Percentiles rank a stretch among this genome's conserved stretches.
phyloP scores from a whole-genome alignment of 306 rosid genomes.

The Nissolia schottii region DNA sequence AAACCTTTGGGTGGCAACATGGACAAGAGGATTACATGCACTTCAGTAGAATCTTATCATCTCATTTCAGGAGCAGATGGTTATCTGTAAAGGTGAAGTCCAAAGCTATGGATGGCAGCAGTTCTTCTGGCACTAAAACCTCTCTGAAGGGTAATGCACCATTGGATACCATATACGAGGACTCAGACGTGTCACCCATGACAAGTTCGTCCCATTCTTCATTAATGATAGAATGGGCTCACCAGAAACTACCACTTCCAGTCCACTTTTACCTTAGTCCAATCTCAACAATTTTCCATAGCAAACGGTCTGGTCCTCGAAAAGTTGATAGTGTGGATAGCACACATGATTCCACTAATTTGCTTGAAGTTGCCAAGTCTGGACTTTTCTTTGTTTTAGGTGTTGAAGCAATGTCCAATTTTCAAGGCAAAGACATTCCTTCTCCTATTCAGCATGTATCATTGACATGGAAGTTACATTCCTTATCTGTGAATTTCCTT shows the following conservation, averaged over 20 bases:
- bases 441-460: slow-evolving; percentile 73
- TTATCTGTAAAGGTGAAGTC: slow-evolving; percentile 60
- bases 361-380: slow-evolving; percentile 65
- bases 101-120: slow-evolving; percentile 33
- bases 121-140: slow-evolving; percentile 23
- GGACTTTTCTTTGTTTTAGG: slow-evolving; percentile 89
- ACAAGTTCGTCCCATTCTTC: slow-evolving; percentile 35
- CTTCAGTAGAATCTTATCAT: slow-evolving; percentile 56
- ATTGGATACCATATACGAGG: slow-evolving; percentile 77
- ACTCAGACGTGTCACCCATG: slow-evolving; percentile 42
- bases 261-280: slow-evolving; percentile 78
- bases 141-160: slow-evolving; percentile 38
- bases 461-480: slow-evolving; percentile 86
- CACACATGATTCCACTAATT: slow-evolving; percentile 33
- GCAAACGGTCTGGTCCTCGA: slow-evolving; percentile 45
- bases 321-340: slow-evolving; percentile 35
- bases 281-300: slow-evolving; percentile 58
- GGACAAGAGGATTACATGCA: slow-evolving; percentile 62
- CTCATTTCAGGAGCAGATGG: slow-evolving; percentile 84
- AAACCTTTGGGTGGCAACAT: slow-evolving; percentile 53
- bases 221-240: slow-evolving; percentile 70
- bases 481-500: slow-evolving; percentile 78
- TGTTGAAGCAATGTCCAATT: slow-evolving; percentile 69
- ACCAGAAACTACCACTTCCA: slow-evolving; percentile 91
- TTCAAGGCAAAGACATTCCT: slow-evolving; percentile 40